A percentile compares a stretch with the other conserved stretches of the same genome.
Evolutionary conservation across 371 early-diverging fungal genomes (phyloP).

Genomic region (Actinomucor elegans): DNA sequence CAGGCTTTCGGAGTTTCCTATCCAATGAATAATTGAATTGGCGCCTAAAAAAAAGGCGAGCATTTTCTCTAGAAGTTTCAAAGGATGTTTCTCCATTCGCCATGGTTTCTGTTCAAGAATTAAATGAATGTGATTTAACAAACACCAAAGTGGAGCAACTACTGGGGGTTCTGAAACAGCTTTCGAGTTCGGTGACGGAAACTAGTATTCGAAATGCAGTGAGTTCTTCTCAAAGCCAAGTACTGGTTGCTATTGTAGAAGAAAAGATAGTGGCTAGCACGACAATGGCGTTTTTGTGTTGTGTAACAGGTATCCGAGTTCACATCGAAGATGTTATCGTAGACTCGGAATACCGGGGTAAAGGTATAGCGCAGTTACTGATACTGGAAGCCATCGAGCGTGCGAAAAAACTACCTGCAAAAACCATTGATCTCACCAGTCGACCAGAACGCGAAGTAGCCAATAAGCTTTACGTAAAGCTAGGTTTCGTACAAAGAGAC

Average conservation of each 20-base stretch:
- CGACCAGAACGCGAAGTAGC: slow-evolving; percentile 45
- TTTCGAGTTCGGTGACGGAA: slow-evolving; percentile 19
- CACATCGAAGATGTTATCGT: slow-evolving; percentile 54
- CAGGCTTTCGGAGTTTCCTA: too few relatives aligned
- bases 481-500: slow-evolving; percentile 46
- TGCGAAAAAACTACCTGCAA: slow-evolving; percentile 23
- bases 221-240: slow-evolving; percentile 17
- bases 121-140: too few relatives aligned
- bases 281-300: slow-evolving; percentile 27
- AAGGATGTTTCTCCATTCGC: too few relatives aligned
- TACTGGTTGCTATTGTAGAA: slow-evolving; percentile 23
- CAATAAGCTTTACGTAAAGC: slow-evolving; percentile 41
- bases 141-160: slow-evolving; percentile 1
- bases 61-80: too few relatives aligned
- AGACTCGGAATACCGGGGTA: slow-evolving; percentile 19
- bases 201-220: slow-evolving; percentile 11
- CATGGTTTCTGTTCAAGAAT: too few relatives aligned
- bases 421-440: slow-evolving; percentile 46
- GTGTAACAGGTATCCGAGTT: slow-evolving; percentile 41
- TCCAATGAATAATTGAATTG: too few relatives aligned
- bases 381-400: slow-evolving; percentile 27
- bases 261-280: slow-evolving; percentile 28
- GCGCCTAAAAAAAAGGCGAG: too few relatives aligned
- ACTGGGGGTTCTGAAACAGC: slow-evolving; percentile 11
- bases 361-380: slow-evolving; percentile 36